Base-by-base conservation (phyloP, 495 filamentous ascomycete genomes). In the Aspergillus conjunctus region DNA sequence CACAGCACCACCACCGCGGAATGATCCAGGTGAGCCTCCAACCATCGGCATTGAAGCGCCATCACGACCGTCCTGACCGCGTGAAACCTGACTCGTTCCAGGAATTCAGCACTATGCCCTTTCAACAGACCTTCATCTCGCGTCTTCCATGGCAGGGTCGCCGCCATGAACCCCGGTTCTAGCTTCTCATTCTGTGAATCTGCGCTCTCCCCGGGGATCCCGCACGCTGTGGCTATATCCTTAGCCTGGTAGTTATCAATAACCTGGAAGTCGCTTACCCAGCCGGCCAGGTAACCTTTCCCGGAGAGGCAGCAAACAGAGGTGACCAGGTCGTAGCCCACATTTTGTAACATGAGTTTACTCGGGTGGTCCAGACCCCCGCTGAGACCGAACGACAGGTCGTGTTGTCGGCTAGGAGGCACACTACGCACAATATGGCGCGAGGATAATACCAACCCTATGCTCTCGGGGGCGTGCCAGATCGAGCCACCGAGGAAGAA, bases 1-100 rank as follows among this genome's bases (percentile, higher is more conserved):
- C 44, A 18, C 44, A 48, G 17, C 18, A 48, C 44, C 18, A 48
- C 44, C n/a, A 48, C 44, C 17, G 44, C 44, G 20, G 44, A 48
- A 48, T 48, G 4, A 4, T 48, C n/a, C 1, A 48, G 44, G 20
- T 21, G 44, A 6, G 44, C 44, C 44, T 48, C 44, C 12, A 48
- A 2, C 44, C 44, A 48, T 21, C 44, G 44, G 7, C 44, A 48
- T 7, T 22, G n/a, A 10, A 48, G 18, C 1, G 44, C 44, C 44
- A 48, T 21, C 7, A 48, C 44, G 0, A 48, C 17, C 6, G 44
- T 22, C 10, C 18, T 48, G 4, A 22, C 44, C 1, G 44, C 17
- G 4, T 21, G n/a, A 21, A 11, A 6, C 17, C 44, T 7, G 1
- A 20, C 6, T 17, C 7, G 7, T 18, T 6, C 6, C 4, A 48